phyloP scores from a whole-genome alignment of 768 basidiomycete species.

The Suillus americanus region DNA sequence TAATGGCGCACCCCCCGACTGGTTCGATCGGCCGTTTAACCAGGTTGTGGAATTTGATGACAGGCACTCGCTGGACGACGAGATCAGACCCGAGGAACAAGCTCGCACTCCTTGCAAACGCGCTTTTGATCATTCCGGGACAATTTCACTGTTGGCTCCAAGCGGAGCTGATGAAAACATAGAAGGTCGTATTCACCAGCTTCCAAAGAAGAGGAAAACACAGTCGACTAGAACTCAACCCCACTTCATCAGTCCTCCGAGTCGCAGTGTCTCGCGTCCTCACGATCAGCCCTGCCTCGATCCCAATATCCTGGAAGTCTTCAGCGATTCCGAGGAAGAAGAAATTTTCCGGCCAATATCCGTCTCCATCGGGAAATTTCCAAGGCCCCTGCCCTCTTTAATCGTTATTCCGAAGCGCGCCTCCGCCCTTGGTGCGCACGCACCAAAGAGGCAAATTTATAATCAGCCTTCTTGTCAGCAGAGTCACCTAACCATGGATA shows the following conservation, averaged over 20 bases:
- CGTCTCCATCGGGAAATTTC: neutral
- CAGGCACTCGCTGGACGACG: neutral
- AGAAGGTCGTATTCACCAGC: neutral
- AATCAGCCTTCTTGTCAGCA: neutral
- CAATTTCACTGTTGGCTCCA: neutral
- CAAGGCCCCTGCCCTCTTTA: neutral
- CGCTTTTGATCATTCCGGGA: neutral
- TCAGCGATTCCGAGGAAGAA: conserved; percentile 6
- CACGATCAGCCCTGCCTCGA: neutral
- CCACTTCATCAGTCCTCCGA: neutral
- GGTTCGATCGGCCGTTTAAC: conserved; percentile 1
- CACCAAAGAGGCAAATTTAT: neutral
- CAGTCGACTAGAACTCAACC: neutral
- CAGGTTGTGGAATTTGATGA: neutral
- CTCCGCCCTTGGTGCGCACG: neutral
- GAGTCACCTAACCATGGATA: neutral
- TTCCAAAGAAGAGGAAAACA: neutral
- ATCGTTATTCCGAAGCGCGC: neutral
- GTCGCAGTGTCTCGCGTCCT: neutral
- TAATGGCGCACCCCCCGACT: neutral
- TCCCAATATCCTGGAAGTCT: neutral
- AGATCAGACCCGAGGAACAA: neutral
- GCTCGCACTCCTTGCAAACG: neutral
- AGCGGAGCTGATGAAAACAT: neutral
- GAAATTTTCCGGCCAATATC: conserved; percentile 3